phyloP scores from a whole-genome alignment of 805 yeast genomes.

The Pichia paraexigua region DNA sequence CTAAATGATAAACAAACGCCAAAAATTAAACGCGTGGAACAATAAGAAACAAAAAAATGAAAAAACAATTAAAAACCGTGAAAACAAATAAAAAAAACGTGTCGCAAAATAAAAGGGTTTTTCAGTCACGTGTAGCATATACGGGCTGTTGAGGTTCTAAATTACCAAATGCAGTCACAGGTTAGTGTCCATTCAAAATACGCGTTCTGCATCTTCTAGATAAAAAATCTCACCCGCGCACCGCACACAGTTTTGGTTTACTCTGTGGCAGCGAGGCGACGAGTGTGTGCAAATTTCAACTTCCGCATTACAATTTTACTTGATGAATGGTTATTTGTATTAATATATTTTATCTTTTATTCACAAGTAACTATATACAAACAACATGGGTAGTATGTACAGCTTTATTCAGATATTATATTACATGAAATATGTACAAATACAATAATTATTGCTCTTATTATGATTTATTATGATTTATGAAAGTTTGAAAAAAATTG shows the following conservation, averaged over 20 bases:
- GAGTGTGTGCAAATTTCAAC: background rate
- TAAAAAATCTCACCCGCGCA: background rate
- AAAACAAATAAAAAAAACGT: background rate
- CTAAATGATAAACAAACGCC: background rate
- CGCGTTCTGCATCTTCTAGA: background rate
- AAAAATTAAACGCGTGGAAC: background rate
- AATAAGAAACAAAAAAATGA: background rate
- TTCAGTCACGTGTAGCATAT: background rate
- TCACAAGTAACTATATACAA: slow-evolving; percentile 13
- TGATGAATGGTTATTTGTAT: too few species aligned
- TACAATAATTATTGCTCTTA: background rate
- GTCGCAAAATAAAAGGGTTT: background rate
- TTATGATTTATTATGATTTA: background rate
- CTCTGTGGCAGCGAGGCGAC: background rate
- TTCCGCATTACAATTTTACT: background rate
- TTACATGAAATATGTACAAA: background rate
- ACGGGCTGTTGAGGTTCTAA: background rate
- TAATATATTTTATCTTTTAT: background rate
- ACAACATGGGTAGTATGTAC: slow-evolving; percentile 71
- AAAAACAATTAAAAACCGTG: background rate
- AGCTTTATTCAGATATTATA: background rate
- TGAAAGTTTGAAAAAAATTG: background rate
- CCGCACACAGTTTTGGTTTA: background rate
- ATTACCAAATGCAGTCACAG: background rate
- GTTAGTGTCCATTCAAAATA: background rate